Percentiles rank a stretch among this genome's conserved stretches.
Conservation (phyloP, 2,329 filamentous ascomycete species). For the Akanthomyces lecanii region DNA sequence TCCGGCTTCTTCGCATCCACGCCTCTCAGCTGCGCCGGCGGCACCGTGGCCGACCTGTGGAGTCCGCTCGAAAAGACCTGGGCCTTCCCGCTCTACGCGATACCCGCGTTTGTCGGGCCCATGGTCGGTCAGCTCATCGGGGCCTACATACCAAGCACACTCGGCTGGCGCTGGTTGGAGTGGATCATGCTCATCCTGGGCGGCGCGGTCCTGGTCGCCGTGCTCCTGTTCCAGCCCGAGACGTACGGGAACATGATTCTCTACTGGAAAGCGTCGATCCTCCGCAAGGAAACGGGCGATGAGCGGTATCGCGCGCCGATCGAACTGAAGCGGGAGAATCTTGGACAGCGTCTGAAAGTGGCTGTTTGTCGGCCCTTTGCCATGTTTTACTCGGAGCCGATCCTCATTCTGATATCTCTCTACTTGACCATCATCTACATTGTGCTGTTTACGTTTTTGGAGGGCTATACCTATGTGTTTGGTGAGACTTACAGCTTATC, state of each 20-base stretch:
- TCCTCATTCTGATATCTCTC: conserved; percentile 40
- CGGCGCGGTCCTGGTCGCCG: conserved; percentile 49
- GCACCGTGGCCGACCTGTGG: conserved; percentile 39
- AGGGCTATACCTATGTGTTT: conserved; percentile 49
- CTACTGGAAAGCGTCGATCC: conserved; percentile 53
- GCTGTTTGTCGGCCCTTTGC: conserved; percentile 48
- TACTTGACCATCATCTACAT: conserved; percentile 52
- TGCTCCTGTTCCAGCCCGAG: conserved; percentile 60
- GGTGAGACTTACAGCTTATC: conserved; percentile 37
- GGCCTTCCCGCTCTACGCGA: conserved; percentile 43
- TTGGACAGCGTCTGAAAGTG: conserved; percentile 28
- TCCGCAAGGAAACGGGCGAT: conserved; percentile 59
- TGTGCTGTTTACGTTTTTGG: conserved; percentile 49
- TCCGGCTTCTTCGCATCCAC: conserved; percentile 43
- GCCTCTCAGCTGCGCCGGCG: conserved; percentile 40
- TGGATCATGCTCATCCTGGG: conserved; percentile 64
- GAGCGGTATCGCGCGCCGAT: conserved; percentile 59
- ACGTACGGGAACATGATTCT: conserved; percentile 57
- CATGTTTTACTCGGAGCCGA: conserved; percentile 33
- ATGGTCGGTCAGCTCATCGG: conserved; percentile 43
- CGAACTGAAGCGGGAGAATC: conserved; percentile 25
- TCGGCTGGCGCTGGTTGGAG: conserved; percentile 58
- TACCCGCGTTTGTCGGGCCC: conserved; percentile 39
- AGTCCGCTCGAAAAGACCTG: conserved; percentile 33
- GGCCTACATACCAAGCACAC: conserved; percentile 58